Conservation (phyloP, 441 rosid species). For the Raphanus hybrid region DNA sequence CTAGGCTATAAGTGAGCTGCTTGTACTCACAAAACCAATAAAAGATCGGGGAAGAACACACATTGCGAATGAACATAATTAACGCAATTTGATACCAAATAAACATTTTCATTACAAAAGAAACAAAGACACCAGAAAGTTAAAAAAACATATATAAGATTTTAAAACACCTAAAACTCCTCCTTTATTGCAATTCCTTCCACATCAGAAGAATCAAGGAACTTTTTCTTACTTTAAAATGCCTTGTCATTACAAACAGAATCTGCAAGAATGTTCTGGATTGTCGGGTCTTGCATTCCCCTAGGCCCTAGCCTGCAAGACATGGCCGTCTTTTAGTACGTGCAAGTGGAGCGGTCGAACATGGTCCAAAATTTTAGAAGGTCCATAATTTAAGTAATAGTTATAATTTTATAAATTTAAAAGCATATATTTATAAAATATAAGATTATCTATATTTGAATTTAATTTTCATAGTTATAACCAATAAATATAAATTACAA, state of each 20-base stretch:
- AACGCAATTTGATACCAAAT: constrained; percentile 10
- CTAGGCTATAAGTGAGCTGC: background rate
- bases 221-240: background rate
- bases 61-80: background rate
- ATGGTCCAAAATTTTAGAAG: too few species aligned
- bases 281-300: constrained; percentile 93
- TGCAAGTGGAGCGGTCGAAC: too few species aligned
- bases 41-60: background rate
- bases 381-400: too few species aligned
- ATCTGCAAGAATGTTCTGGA: constrained; percentile 92
- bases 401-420: too few species aligned
- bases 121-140: background rate
- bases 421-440: too few species aligned
- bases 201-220: constrained; percentile 9
- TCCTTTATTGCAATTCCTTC: constrained; percentile 34
- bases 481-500: too few species aligned
- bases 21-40: background rate
- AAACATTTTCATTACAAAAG: constrained; percentile 13
- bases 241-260: constrained; percentile 42
- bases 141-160: background rate
- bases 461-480: too few species aligned
- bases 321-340: too few species aligned
- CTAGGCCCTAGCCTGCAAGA: constrained; percentile 65
- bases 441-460: too few species aligned
- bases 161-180: constrained; percentile 24